A percentile compares a stretch with the other conserved stretches of the same genome.
phyloP scores from a whole-genome alignment of 345 rosid genomes.

The Combretum micranthum region DNA sequence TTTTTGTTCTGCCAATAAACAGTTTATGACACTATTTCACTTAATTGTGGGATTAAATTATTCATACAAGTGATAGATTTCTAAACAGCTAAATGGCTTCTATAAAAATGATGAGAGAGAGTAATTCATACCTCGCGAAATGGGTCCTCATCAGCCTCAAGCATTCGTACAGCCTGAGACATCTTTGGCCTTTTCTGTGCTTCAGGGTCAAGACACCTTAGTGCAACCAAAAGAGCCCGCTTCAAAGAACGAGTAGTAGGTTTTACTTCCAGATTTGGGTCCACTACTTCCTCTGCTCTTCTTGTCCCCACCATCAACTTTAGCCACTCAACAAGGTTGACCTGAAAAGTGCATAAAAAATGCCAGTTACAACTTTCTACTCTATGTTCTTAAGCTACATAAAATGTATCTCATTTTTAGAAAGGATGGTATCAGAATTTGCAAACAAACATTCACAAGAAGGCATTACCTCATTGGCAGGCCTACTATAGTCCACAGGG shows the following conservation, averaged over 20 bases:
- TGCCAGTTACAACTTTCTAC: neutral
- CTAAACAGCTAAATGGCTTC: neutral
- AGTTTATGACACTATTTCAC: too few species aligned
- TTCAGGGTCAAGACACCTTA: slow-evolving; percentile 90
- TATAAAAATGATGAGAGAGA: neutral
- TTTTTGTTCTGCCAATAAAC: too few species aligned
- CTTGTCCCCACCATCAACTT: too few species aligned
- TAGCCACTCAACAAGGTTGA: too few species aligned
- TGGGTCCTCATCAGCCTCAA: slow-evolving; percentile 80
- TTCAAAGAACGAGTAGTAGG: slow-evolving; percentile 71
- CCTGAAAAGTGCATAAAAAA: neutral
- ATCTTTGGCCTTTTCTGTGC: slow-evolving; percentile 84
- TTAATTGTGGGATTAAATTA: too few species aligned
- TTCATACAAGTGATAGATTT: too few species aligned
- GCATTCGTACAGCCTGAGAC: slow-evolving; percentile 86
- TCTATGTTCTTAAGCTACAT: too few species aligned
- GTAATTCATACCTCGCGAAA: slow-evolving; percentile 53
- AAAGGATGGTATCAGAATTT: neutral
- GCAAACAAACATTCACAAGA: neutral
- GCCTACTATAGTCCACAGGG: slow-evolving; percentile 90
- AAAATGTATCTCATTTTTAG: neutral
- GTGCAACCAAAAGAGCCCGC: slow-evolving; percentile 70
- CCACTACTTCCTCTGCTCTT: too few species aligned
- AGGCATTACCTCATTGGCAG: slow-evolving; percentile 65
- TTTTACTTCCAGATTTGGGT: neutral